Evolutionary conservation across 2,329 filamentous ascomycete genomes (phyloP), one percentile per base, ranked within the genome.

Genomic region (Rhynchosporium agropyri): DNA sequence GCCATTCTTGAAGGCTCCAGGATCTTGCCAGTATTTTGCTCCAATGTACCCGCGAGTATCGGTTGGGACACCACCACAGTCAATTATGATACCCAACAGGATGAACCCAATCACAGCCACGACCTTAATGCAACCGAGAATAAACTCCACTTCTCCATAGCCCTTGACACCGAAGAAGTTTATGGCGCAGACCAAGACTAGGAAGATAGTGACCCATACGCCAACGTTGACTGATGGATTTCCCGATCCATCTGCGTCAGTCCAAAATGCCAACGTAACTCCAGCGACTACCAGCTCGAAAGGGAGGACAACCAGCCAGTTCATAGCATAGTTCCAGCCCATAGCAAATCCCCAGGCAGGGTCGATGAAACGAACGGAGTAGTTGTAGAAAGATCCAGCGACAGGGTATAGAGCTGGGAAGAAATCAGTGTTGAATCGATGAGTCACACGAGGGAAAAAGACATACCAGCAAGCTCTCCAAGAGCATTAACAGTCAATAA

Each of bases 291-390:
- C 91, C 61, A 97, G 88, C 76, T 97, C 92, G 58, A 96, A 82
- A 0, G 92, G 92, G 38, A 97, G 77, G 0, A 93, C 86, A 49
- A 92, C 83, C 3, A 96, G 81, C 93, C 93, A 97, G 76, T 96
- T 90, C 68, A 97, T 76, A 3, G 90, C 91, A 74, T 97, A 96
- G 72, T 88, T 96, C 92, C 92, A 96, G 26, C 92, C 92, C 90
- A 96, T 95, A 50, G 92, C 91, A 72, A 96, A 96, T 0, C 92
- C 92, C 92, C 91, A 97, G 0, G 92, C 92, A 0, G 93, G 93
- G 72, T 97, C 92, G n/a, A 98, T 79, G 72, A 98, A 97, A 9
- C 94, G 87, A 31, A 92, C 96, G 12, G 92, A 95, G 79, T 94
- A 97, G 20, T 91, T 89, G 2, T 92, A 91, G 74, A 97, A 97